A percentile compares a stretch with the other conserved stretches of the same genome.
Conservation (phyloP, 306 rosid species). For the Hippophae rhamnoides region DNA sequence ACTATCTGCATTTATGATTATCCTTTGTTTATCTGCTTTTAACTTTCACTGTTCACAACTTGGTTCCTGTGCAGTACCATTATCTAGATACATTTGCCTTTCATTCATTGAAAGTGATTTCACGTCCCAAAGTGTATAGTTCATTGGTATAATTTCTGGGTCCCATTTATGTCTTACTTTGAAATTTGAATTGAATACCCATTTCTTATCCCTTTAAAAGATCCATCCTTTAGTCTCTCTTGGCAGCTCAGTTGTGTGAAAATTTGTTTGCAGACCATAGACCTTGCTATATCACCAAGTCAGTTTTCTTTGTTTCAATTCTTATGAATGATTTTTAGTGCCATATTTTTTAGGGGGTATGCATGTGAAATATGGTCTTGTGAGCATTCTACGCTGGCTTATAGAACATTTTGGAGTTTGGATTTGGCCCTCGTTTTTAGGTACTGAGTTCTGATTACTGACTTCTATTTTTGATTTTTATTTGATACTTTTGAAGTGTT, state of each 20-base stretch:
- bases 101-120: constrained; percentile 23
- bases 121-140: constrained; percentile 18
- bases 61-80: constrained; percentile 13
- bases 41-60: not conserved
- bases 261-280: constrained; percentile 7
- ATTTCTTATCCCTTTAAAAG: constrained; percentile 7
- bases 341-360: constrained; percentile 13
- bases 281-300: not conserved
- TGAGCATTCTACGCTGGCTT: constrained; percentile 23
- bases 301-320: constrained; percentile 10
- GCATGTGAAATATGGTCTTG: constrained; percentile 17
- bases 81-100: constrained; percentile 8
- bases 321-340: constrained; percentile 18
- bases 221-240: no score
- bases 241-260: constrained; percentile 16
- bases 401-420: constrained; percentile 27
- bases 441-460: not conserved
- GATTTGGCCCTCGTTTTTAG: constrained; percentile 1
- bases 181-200: constrained; percentile 30
- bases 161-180: constrained; percentile 32
- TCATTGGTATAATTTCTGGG: constrained; percentile 33
- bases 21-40: constrained; percentile 6
- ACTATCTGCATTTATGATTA: no score
- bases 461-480: not conserved
- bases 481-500: not conserved